These are phyloP conservation scores for Phytophthora macrochlamydospora DNA, from an alignment of 352 stramenopile genomes.

Conservation along the genomic window DNA sequence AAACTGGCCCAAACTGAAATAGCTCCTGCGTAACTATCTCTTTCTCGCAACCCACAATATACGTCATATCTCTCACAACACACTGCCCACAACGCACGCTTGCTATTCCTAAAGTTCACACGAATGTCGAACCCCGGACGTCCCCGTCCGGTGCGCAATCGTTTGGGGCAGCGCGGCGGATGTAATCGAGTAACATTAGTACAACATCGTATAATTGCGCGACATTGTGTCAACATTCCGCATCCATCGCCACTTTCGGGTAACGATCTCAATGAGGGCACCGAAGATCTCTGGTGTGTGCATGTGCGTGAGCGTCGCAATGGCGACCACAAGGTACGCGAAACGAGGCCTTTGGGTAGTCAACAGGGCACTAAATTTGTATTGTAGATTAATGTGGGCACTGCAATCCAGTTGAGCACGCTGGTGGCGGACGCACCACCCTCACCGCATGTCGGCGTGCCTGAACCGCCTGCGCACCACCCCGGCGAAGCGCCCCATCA, in stretches of 20 bases:
- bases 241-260: too few species aligned
- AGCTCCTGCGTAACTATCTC: neutral
- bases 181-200: neutral
- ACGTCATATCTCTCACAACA: neutral
- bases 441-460: neutral
- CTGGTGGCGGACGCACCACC: too few species aligned
- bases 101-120: neutral
- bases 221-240: too few species aligned
- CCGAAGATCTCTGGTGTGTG: too few species aligned
- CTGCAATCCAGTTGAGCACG: too few species aligned
- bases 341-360: too few species aligned
- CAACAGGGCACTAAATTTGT: too few species aligned
- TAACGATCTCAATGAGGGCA: too few species aligned
- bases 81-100: neutral
- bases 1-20: neutral
- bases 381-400: too few species aligned
- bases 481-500: neutral
- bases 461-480: neutral
- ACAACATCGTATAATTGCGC: neutral
- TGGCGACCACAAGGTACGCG: too few species aligned
- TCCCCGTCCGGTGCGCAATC: neutral
- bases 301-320: too few species aligned
- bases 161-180: neutral
- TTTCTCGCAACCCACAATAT: neutral
- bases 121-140: neutral